Evolutionary conservation across 129 eudicot genomes (phyloP), one percentile per base, ranked within the genome.

Genomic region (Solidago caesia): DNA sequence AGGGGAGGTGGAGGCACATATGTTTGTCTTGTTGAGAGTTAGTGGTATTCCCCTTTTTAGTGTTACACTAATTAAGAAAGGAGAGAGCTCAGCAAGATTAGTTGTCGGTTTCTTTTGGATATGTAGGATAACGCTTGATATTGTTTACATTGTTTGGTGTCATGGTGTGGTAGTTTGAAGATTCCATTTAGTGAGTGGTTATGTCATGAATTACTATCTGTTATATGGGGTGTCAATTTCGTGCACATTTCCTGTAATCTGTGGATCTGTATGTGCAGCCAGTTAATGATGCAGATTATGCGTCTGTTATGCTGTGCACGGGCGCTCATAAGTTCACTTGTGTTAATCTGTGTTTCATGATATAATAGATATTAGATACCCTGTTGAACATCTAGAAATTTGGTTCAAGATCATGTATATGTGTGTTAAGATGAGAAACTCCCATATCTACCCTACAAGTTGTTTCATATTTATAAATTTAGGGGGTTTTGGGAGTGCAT

Each of bases 361-460:
- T 25, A 16, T 8, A 15, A n/a, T 58, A n/a, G 62, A 11, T 11
- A 11, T 6, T 2, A 6, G 12, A 4, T 11, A 2, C 43, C 39
- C 49, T 71, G 66, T 71, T 71, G 59, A 13, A n/a, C 39, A 33
- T 33, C 39, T 53, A 21, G 59, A 13, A 5, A 52, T 66, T 41
- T 14, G 26, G 60, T 53, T 33, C 21, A 33, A 13, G 45, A 4
- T 62, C 29, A 33, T 62, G 14, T 62, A 1, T 29, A 29, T 14
- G 1, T 41, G 3, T 41, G 5, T 62, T 33, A 9, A 6, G 67
- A 62, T 29, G 44, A 12, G 45, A 14, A 44, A 41, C 25, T 26
- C 25, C 39, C 64, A 59, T 59, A 25, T 62, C 58, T 6, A 13
- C 53, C 41, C 39, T 42, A 53, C 33, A 3, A 52, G 75, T 58